Evolutionary conservation across 805 yeast genomes (phyloP).

Genomic region (Wickerhamiella cacticola): DNA sequence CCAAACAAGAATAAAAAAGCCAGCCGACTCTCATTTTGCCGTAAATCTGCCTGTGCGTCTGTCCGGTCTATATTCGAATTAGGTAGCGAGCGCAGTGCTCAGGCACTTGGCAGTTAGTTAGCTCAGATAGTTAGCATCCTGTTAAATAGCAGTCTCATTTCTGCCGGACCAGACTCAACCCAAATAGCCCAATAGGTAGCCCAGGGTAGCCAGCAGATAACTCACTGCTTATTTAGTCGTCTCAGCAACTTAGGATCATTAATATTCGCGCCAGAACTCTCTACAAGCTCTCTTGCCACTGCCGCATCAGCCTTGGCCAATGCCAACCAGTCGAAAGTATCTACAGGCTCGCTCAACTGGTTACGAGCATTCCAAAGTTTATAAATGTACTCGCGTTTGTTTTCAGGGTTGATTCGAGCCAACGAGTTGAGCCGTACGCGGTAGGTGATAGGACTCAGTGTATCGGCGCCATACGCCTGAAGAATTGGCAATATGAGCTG

Average conservation of each 20-base stretch:
- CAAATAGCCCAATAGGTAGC: no score
- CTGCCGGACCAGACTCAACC: no score
- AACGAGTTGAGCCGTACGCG: constrained; percentile 22
- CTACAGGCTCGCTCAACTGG: constrained; percentile 10
- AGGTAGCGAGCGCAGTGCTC: no score
- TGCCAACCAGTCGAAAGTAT: constrained; percentile 21
- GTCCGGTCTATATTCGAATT: no score
- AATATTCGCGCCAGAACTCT: neutral
- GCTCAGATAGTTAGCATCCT: no score
- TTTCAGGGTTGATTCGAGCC: constrained; percentile 12
- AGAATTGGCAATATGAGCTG: constrained; percentile 15
- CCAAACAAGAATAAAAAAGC: no score
- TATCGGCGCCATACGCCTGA: constrained; percentile 15
- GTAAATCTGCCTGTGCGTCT: no score
- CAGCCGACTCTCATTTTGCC: no score
- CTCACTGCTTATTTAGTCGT: no score
- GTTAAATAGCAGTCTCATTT: no score
- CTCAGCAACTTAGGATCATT: neutral
- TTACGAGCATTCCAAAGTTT: constrained; percentile 17
- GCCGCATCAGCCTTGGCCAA: constrained; percentile 17
- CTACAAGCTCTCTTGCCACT: neutral
- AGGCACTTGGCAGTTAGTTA: no score
- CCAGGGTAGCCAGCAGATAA: no score
- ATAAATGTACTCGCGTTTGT: constrained; percentile 8
- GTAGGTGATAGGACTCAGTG: constrained; percentile 13